Evolutionary conservation across 495 filamentous ascomycete genomes (phyloP).

Genomic region (Neurospora terricola): DNA sequence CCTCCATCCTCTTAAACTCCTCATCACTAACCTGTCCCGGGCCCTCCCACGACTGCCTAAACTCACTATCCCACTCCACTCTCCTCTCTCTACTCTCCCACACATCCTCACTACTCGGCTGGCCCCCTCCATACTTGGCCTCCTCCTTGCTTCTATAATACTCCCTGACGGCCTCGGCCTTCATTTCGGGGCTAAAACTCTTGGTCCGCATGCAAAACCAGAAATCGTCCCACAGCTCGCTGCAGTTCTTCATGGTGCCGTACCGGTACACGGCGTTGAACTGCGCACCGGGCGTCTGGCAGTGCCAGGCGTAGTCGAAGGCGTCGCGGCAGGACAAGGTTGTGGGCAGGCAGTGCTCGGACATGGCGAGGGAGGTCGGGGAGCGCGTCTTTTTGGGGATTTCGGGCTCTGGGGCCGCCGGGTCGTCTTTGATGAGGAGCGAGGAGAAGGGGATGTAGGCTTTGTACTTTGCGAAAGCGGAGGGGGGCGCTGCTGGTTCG

Average conservation of each 20-base stretch:
- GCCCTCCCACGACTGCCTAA: slow-evolving; percentile 33
- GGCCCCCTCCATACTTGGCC: slow-evolving; percentile 55
- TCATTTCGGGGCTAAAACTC: too few species aligned
- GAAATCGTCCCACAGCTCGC: slow-evolving; percentile 77
- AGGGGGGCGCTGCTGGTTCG: slow-evolving; percentile 6
- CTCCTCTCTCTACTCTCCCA: slow-evolving; percentile 60
- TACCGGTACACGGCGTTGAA: slow-evolving; percentile 75
- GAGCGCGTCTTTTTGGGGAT: slow-evolving; percentile 4
- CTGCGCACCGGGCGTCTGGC: slow-evolving; percentile 83
- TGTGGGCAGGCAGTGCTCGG: slow-evolving; percentile 59
- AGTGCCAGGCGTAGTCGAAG: slow-evolving; percentile 94
- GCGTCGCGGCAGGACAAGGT: slow-evolving; percentile 80
- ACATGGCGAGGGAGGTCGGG: slow-evolving; percentile 22
- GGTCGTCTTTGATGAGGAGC: slow-evolving; percentile 10
- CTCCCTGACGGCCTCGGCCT: slow-evolving; percentile 50
- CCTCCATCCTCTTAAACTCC: slow-evolving; percentile 46
- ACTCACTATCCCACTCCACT: slow-evolving; percentile 34
- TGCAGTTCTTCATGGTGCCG: slow-evolving; percentile 62
- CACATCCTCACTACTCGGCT: slow-evolving; percentile 80
- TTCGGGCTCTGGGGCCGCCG: slow-evolving; percentile 4
- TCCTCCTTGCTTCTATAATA: slow-evolving; percentile 61
- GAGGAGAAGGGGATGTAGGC: neutral
- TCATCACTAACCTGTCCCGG: slow-evolving; percentile 44
- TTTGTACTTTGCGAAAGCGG: neutral
- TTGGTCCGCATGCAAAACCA: slow-evolving; percentile 94